Conservation (phyloP, 164 flowering plant species). For the Tetrastigma voinierianum region DNA sequence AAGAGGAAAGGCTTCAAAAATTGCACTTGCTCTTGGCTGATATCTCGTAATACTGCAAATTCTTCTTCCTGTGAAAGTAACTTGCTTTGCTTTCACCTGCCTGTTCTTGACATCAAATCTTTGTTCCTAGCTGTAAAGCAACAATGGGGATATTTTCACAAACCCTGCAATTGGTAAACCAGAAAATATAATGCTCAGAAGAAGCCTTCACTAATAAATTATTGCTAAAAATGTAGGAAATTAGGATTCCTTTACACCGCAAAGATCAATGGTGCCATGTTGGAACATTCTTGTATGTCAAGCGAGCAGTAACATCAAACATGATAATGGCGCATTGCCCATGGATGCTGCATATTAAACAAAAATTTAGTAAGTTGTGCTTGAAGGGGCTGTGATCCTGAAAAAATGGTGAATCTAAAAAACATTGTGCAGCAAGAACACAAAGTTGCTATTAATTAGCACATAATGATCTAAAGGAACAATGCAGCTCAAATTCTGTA, state of each 20-base stretch:
- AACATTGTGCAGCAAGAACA: too few relatives aligned
- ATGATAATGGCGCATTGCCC: slow-evolving; percentile 91
- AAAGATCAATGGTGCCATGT: slow-evolving; percentile 91
- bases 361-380: not conserved
- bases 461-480: too few relatives aligned
- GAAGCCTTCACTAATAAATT: too few relatives aligned
- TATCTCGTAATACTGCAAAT: slow-evolving; percentile 79
- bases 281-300: slow-evolving; percentile 92
- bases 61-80: slow-evolving; percentile 88
- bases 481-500: too few relatives aligned
- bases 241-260: slow-evolving; percentile 24
- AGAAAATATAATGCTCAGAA: not conserved
- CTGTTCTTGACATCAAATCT: slow-evolving; percentile 90
- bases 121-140: slow-evolving; percentile 89
- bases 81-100: slow-evolving; percentile 92
- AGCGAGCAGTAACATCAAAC: slow-evolving; percentile 91
- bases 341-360: slow-evolving; percentile 61
- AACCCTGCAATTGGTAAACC: slow-evolving; percentile 34
- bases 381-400: too few relatives aligned
- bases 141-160: slow-evolving; percentile 89
- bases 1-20: slow-evolving; percentile 80
- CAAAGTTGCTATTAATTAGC: too few relatives aligned
- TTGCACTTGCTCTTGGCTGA: slow-evolving; percentile 90
- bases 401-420: too few relatives aligned
- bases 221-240: not conserved